Evolutionary conservation across 2,329 filamentous ascomycete species (phyloP).

Genomic region (Paecilomyces niveus): DNA sequence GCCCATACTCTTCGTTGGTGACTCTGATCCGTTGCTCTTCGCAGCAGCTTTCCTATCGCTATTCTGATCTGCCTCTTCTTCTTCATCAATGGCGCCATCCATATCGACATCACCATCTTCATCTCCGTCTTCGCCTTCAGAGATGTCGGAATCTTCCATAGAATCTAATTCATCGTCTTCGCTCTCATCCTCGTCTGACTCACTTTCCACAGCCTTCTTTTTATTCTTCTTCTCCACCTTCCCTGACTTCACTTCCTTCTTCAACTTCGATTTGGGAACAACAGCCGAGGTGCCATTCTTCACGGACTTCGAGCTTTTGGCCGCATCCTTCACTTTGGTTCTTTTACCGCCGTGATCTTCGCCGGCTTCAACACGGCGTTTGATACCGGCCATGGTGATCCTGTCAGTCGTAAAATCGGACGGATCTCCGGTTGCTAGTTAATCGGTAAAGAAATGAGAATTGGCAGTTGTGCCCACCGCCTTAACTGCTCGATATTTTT

Average conservation of each 20-base stretch:
- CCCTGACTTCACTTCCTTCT: slow-evolving; percentile 22
- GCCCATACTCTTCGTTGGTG: neutral
- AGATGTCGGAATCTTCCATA: slow-evolving; percentile 6
- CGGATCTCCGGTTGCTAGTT: neutral
- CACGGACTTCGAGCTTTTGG: slow-evolving; percentile 5
- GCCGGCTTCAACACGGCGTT: slow-evolving; percentile 30
- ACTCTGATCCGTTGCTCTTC: slow-evolving; percentile 1
- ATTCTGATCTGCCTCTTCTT: slow-evolving; percentile 7
- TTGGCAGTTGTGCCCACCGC: neutral
- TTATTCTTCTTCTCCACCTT: slow-evolving; percentile 27
- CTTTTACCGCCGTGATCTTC: slow-evolving; percentile 36
- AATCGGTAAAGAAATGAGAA: slow-evolving; percentile 7
- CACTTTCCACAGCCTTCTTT: slow-evolving; percentile 29
- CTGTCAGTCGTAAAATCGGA: neutral
- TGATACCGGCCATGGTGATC: slow-evolving; percentile 32
- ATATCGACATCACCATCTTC: slow-evolving; percentile 8
- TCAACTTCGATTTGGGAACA: slow-evolving; percentile 12
- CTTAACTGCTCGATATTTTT: slow-evolving; percentile 16
- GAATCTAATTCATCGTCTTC: slow-evolving; percentile 20
- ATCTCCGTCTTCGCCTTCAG: slow-evolving; percentile 17
- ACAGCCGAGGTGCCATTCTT: slow-evolving; percentile 4
- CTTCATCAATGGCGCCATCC: slow-evolving; percentile 9
- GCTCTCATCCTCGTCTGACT: slow-evolving; percentile 27
- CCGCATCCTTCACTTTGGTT: slow-evolving; percentile 28
- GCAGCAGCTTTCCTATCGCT: slow-evolving; percentile 9